phyloP scores from a whole-genome alignment of 192 early-diverging fungal genomes.

The Coemansia sp. region DNA sequence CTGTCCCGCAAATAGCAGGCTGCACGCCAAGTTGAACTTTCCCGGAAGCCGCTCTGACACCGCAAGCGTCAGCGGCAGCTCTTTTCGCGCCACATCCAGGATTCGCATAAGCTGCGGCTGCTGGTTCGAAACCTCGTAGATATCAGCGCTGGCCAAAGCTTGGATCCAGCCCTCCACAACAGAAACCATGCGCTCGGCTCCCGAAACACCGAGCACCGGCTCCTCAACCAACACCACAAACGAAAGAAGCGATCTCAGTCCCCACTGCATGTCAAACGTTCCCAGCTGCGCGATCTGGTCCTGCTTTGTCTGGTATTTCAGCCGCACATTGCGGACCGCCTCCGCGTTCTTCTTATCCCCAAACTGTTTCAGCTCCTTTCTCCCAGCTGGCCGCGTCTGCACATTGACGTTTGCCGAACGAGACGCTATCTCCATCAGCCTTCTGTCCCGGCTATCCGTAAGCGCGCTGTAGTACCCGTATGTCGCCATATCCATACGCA shows the following conservation, averaged over 20 bases:
- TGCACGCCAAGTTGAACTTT: slow-evolving; percentile 39
- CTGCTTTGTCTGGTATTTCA: slow-evolving; percentile 34
- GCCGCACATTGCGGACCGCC: slow-evolving; percentile 21
- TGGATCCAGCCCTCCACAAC: slow-evolving; percentile 26
- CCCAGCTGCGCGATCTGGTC: slow-evolving; percentile 26
- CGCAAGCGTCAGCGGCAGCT: slow-evolving; percentile 17
- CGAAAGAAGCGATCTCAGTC: slow-evolving; percentile 45
- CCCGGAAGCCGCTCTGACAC: slow-evolving; percentile 30
- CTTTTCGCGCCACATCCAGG: slow-evolving; percentile 17
- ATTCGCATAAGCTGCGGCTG: slow-evolving; percentile 12
- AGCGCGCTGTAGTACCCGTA: slow-evolving; percentile 23
- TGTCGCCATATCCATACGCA: slow-evolving; percentile 45
- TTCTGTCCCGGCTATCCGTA: slow-evolving; percentile 12
- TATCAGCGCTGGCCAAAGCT: slow-evolving; percentile 22
- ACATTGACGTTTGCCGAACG: slow-evolving; percentile 30
- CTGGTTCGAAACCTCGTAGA: slow-evolving; percentile 28
- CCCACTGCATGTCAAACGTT: slow-evolving; percentile 42
- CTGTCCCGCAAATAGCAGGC: slow-evolving; percentile 40
- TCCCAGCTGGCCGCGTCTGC: slow-evolving; percentile 21
- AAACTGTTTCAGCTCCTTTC: slow-evolving; percentile 41
- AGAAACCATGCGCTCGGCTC: slow-evolving; percentile 18
- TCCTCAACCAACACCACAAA: slow-evolving; percentile 32
- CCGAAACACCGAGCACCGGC: slow-evolving; percentile 10
- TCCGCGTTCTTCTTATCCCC: slow-evolving; percentile 14
- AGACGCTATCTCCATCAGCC: slow-evolving; percentile 28